phyloP scores from a whole-genome alignment of 129 eudicot species.

The Kitagawia praeruptora region DNA sequence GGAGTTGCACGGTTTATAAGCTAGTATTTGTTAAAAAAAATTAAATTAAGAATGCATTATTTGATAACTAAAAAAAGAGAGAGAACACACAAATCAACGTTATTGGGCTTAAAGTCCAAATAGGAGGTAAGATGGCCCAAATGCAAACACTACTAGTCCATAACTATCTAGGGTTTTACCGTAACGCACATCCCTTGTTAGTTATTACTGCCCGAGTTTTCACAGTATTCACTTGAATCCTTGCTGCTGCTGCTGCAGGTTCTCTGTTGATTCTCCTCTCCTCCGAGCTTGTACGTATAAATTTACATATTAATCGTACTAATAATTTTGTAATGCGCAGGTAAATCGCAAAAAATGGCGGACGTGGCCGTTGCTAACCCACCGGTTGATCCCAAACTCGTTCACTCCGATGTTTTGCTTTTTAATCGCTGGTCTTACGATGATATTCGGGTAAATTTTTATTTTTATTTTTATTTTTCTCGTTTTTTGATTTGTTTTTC shows the following conservation, averaged over 20 bases:
- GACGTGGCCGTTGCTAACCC: not conserved
- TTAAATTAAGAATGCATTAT: no score
- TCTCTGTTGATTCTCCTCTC: not conserved
- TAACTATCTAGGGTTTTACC: not conserved
- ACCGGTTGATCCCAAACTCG: not conserved
- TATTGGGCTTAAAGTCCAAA: not conserved
- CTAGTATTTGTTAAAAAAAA: no score
- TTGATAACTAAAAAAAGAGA: no score
- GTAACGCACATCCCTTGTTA: not conserved
- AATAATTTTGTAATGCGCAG: not conserved
- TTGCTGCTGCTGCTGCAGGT: not conserved
- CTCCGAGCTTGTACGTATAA: not conserved
- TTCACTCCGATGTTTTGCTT: slow-evolving; percentile 38
- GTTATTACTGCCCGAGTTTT: not conserved
- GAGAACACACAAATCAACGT: no score
- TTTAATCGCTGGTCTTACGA: slow-evolving; percentile 76
- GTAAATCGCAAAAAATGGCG: not conserved
- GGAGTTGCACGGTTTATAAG: no score
- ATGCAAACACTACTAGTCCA: not conserved
- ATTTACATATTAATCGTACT: not conserved
- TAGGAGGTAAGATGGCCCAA: not conserved
- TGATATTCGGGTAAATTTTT: slow-evolving; percentile 48
- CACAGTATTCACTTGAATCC: not conserved
- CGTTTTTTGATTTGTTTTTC: not conserved
- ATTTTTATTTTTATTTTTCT: not conserved